Base-by-base conservation (phyloP, 2,329 filamentous ascomycete species). In the Lachnellula occidentalis region DNA sequence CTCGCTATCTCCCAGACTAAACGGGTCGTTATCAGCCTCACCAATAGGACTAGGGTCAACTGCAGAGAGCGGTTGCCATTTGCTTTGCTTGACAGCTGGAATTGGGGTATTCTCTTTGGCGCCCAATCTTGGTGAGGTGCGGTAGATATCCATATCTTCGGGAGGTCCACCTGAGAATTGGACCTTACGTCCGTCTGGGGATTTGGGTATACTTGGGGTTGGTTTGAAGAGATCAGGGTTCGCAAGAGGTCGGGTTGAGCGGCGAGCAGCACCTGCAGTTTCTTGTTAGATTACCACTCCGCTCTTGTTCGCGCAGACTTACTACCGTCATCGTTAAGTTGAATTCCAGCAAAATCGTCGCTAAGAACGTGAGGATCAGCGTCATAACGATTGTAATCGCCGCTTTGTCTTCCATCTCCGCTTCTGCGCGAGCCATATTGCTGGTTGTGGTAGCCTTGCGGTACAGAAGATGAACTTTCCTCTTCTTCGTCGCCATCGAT, bases 1-100 rank as follows among this genome's bases (percentile, higher is more conserved):
- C 63, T 97, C 92, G 66, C 90, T 95, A 64, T 97, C 92, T 5
- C 94, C 94, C 14, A 99, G 79, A 66, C 91, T 96, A 74, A 99
- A 99, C 0, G 94, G 94, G 67, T 99, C 94, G 65, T 96, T 92
- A 63, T 97, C 91, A 17, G 81, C 79, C 64, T 97, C 90, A 19
- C 82, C 81, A 58, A 96, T 87, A 14, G 92, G 92, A 59, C 82
- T 86, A 1, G 92, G 90, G 60, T 95, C 89, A 14, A 96, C 84
- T 0, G 86, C 80, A 12, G 92, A 90, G 64, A 99, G 76, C 9
- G 94, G 92, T 72, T 99, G 92, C 94, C 94, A 99, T 75, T 99
- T 99, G 80, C 92, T 96, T 45, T 82, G 73, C 74, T 91, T 94
- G 61, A 75, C 73, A 47, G 78, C 76, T n/a, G 75, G 70, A 22